phyloP scores from a whole-genome alignment of 768 basidiomycete species.

The Serpula lacrymans region DNA sequence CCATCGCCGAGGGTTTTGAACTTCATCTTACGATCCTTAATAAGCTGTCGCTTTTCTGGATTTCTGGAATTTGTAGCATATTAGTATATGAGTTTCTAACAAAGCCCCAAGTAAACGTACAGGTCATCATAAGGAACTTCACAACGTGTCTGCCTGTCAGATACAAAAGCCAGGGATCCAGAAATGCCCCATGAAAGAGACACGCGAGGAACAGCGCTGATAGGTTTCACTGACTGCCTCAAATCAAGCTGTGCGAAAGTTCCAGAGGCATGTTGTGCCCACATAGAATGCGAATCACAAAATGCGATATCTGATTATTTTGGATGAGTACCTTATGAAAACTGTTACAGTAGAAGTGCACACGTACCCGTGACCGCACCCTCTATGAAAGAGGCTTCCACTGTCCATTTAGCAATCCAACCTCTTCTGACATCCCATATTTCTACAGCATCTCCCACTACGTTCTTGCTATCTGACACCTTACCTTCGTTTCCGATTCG shows the following conservation, averaged over 20 bases:
- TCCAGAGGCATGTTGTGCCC: constrained; percentile 72
- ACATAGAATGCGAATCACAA: constrained; percentile 66
- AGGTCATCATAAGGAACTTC: constrained; percentile 81
- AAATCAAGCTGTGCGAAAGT: constrained; percentile 79
- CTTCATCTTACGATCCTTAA: constrained; percentile 29
- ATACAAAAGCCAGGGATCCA: constrained; percentile 52
- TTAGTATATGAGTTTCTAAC: constrained; percentile 4
- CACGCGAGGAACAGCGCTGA: constrained; percentile 64
- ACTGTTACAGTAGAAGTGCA: background rate
- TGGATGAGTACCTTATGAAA: background rate
- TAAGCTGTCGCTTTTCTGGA: constrained; percentile 26
- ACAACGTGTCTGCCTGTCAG: constrained; percentile 48
- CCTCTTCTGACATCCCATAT: constrained; percentile 85
- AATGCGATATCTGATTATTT: constrained; percentile 57
- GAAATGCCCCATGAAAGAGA: constrained; percentile 59
- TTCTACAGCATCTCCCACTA: constrained; percentile 59
- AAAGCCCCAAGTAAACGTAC: constrained; percentile 52
- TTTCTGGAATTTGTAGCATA: constrained; percentile 27
- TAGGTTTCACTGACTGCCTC: constrained; percentile 55
- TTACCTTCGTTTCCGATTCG: constrained; percentile 7
- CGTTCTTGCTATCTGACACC: constrained; percentile 9
- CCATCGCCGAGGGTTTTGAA: constrained; percentile 62
- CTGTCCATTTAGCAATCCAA: constrained; percentile 81
- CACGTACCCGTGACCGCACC: constrained; percentile 71
- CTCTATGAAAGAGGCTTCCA: constrained; percentile 60